Evolutionary conservation across 495 filamentous ascomycete species (phyloP).

Genomic region (Bombardia bombarda): DNA sequence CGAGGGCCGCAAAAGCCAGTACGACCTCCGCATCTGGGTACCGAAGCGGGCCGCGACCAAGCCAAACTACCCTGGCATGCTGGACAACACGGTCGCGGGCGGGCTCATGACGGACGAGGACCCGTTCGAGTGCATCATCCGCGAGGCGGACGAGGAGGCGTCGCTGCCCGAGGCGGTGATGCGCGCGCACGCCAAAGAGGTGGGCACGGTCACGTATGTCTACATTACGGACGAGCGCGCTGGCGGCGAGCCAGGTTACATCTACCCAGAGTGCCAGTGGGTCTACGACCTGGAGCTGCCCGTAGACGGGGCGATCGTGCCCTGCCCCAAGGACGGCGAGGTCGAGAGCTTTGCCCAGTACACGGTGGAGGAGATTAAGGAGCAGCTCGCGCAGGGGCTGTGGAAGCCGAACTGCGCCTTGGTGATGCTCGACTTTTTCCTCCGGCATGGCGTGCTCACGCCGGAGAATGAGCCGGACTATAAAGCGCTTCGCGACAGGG

Average conservation of each 20-base stretch:
- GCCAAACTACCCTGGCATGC: slow-evolving; percentile 75
- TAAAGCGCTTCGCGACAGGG: slow-evolving; percentile 61
- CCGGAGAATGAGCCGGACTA: slow-evolving; percentile 76
- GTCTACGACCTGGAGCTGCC: slow-evolving; percentile 82
- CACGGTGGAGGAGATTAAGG: slow-evolving; percentile 65
- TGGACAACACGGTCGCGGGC: slow-evolving; percentile 93
- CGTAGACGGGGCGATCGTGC: slow-evolving; percentile 46
- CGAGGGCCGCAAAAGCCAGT: no score
- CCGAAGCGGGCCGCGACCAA: slow-evolving; percentile 68
- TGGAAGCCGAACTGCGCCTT: slow-evolving; percentile 95
- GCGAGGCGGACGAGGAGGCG: slow-evolving; percentile 86
- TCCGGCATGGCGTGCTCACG: slow-evolving; percentile 76
- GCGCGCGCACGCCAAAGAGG: slow-evolving; percentile 43
- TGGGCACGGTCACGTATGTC: slow-evolving; percentile 76
- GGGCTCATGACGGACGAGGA: slow-evolving; percentile 74
- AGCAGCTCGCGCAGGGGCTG: slow-evolving; percentile 57
- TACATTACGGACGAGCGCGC: slow-evolving; percentile 69
- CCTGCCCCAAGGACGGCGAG: slow-evolving; percentile 74
- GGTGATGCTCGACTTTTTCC: slow-evolving; percentile 81
- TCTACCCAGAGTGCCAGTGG: slow-evolving; percentile 90
- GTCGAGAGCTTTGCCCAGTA: slow-evolving; percentile 77
- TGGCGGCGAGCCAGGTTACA: slow-evolving; percentile 76
- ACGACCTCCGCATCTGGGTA: slow-evolving; percentile 74
- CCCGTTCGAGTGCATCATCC: slow-evolving; percentile 69
- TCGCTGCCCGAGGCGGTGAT: slow-evolving; percentile 68